phyloP scores from a whole-genome alignment of 495 filamentous ascomycete species.

The Annulohypoxylon stygium region DNA sequence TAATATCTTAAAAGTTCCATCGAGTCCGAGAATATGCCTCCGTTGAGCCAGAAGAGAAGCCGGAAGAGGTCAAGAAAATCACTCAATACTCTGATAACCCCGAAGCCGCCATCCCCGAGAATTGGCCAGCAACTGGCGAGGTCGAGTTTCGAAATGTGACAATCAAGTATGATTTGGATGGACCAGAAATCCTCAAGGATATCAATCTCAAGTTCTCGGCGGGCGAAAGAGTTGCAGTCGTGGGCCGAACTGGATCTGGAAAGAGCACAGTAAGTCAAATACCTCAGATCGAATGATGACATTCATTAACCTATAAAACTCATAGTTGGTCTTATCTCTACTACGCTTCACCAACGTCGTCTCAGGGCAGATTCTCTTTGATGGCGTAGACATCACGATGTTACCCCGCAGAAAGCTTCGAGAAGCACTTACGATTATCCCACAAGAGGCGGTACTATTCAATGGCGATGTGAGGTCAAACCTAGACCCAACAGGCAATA shows the following conservation, averaged over 20 bases:
- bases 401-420: constrained; percentile 65
- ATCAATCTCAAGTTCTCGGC: constrained; percentile 64
- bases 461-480: constrained; percentile 64
- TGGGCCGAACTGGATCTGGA: constrained; percentile 71
- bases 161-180: constrained; percentile 62
- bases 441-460: constrained; percentile 70
- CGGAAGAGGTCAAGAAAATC: constrained; percentile 41
- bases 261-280: constrained; percentile 63
- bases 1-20: constrained; percentile 52
- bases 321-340: constrained; percentile 63
- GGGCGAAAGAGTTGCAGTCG: constrained; percentile 67
- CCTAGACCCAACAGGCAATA: constrained; percentile 63
- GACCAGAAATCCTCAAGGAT: constrained; percentile 64
- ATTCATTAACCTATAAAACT: constrained; percentile 34
- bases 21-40: constrained; percentile 63
- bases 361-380: constrained; percentile 63
- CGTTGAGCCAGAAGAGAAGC: constrained; percentile 61
- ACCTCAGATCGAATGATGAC: neutral
- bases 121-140: constrained; percentile 62
- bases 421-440: constrained; percentile 66
- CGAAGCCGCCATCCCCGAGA: constrained; percentile 51
- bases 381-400: constrained; percentile 64
- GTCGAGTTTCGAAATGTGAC: constrained; percentile 65
- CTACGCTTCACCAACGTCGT: constrained; percentile 67
- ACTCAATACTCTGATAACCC: constrained; percentile 47